A percentile compares a stretch with the other conserved stretches of the same genome.
Evolutionary conservation across 305 asterid genomes (phyloP).

Genomic region (Rubia balearica): DNA sequence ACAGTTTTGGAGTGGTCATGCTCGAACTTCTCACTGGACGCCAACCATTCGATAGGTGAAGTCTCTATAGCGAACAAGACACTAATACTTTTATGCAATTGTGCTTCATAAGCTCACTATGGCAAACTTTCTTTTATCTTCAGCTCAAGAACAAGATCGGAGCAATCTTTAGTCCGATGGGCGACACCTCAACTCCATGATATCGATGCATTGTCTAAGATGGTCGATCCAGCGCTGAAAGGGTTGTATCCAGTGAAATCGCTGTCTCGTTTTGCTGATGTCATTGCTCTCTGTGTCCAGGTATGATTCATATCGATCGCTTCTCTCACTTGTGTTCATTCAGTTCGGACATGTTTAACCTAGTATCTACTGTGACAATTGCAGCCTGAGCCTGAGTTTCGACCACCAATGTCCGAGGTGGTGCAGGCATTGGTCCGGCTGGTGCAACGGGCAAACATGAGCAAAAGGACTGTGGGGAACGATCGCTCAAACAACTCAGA

Average conservation of each 20-base stretch:
- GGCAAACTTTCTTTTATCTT: background rate
- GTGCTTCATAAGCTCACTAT: background rate
- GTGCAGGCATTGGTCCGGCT: slow-evolving; percentile 89
- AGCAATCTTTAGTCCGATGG: slow-evolving; percentile 43
- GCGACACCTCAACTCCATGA: slow-evolving; percentile 49
- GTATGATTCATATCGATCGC: slow-evolving; percentile 13
- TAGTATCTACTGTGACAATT: slow-evolving; percentile 8
- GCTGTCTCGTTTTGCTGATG: slow-evolving; percentile 43
- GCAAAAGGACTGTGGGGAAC: slow-evolving; percentile 85
- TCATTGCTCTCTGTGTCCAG: slow-evolving; percentile 45
- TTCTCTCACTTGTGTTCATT: background rate
- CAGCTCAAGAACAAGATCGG: slow-evolving; percentile 35
- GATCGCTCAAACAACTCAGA: slow-evolving; percentile 53
- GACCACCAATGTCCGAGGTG: slow-evolving; percentile 99
- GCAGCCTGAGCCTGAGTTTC: slow-evolving; percentile 98
- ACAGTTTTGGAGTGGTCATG: slow-evolving; percentile 52
- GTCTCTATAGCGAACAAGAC: background rate
- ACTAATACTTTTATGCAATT: background rate
- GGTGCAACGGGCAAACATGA: slow-evolving; percentile 97
- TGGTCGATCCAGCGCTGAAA: slow-evolving; percentile 45
- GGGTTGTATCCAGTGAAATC: slow-evolving; percentile 44
- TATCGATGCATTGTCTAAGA: slow-evolving; percentile 40
- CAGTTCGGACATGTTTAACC: background rate
- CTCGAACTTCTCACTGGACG: slow-evolving; percentile 60
- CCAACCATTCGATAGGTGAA: slow-evolving; percentile 78